Base-by-base conservation (phyloP, 345 rosid genomes). In the Dipteronia sinensis region DNA sequence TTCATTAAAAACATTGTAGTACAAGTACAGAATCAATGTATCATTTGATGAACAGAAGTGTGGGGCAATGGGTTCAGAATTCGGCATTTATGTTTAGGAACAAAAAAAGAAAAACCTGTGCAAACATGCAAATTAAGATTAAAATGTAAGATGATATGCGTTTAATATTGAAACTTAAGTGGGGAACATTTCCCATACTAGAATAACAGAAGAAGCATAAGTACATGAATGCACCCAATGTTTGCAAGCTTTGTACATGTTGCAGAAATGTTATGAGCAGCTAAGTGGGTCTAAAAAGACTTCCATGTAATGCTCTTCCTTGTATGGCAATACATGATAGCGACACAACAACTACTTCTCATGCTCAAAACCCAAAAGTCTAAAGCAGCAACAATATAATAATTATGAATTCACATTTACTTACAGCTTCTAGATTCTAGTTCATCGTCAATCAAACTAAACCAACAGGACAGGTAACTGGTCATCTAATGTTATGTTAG, bases 311-410 rank as follows among this genome's bases (percentile, higher is more conserved):
- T 68, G 77, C 75, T 71, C 34, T 77, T 75, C 76, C 80, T 76
- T 65, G 76, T 73, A 80, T 61, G 65, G 85, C 74, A 79, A 72
- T 53, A 59, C 53, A 83, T 78, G 91, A 85, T 72, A 56, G 83
- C 12, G 89, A 88, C 89, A 78, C 72, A 22, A 80, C 91, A 85
- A 85, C 89, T 58, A 85, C 85, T 82, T 79, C 73, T 59, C 83
- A 65, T 69, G 73, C 81, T 34, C 78, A 82, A 79, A 82, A 83
- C 81, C 22, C 78, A 82, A 79, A 82, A 83, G 86, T 81, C 85
- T 86, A 84, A 84, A 84, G 89, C 70, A 75, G 65, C 79, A 78
- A 77, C 47, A 34, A 34, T 34, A 71, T 72, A 77, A 88, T 81
- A 70, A 88, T 82, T 69, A 65, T 76, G 75, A 67, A 66, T 69